Evolutionary conservation across 169 alveolate genomes (phyloP), one percentile per base, ranked within the genome.

Genomic region (Babesia gibsoni): DNA sequence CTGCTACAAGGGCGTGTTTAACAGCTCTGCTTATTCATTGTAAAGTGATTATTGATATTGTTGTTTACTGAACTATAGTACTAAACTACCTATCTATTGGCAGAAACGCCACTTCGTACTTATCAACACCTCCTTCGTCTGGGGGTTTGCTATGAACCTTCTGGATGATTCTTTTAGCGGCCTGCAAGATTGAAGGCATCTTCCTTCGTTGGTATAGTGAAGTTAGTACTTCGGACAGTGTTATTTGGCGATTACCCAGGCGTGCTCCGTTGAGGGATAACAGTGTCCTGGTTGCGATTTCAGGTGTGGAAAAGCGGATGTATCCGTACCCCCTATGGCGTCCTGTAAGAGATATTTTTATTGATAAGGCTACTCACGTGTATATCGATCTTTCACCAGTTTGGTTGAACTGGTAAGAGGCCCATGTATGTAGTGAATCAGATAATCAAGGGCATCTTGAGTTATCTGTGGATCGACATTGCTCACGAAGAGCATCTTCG

Each of bases 281-380:
- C 50, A 86, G 56, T 27, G 86, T 70, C 20, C 84, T 65, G 2
- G 92, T 86, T 39, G 92, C 92, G 59, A 82, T 85, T 41, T 77
- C 84, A 18, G 90, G 85, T 48, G 88, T 86, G 43, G 84, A 73
- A 67, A 86, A 86, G 61, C 54, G 75, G 32, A 86, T 67, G 54
- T 77, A 66, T 16, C 92, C 92, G 53, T 74, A 85, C 27, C 92
- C 92, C 66, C 75, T 41, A 46, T 86, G 88, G 53, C 92, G 68
- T 16, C 83, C 92, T 86, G 80, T 32, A 66, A 5, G 4, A 22
- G 41, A n/a, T 18, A 16, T 9, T 35, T 20, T 9, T 49, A 1
- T 22, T n/a, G 33, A 20, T 35, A 48, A 0, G 10, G 12, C 5
- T 2, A 72, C 75, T 23, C 18, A 78, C 87, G 70, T 67, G 87